Conservation (phyloP, 73 alveolate species). For the Paramecium caudatum region DNA sequence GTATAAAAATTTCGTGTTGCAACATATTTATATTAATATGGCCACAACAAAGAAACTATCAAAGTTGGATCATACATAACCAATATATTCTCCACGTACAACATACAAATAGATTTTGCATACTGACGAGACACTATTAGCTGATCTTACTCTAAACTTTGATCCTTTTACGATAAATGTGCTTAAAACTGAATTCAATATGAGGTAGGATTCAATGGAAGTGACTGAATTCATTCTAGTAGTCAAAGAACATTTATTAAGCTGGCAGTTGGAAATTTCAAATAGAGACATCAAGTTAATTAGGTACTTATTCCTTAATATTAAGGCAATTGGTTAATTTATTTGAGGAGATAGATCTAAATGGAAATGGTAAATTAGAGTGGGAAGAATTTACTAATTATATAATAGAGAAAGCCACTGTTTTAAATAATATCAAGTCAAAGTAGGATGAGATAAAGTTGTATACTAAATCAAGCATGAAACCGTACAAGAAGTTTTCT, state of each 20-base stretch:
- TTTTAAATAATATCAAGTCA: conserved; percentile 80
- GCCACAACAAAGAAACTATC: conserved; percentile 61
- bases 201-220: conserved; percentile 76
- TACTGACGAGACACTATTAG: conserved; percentile 77
- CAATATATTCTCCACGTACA: conserved; percentile 75
- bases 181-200: conserved; percentile 83
- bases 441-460: conserved; percentile 84
- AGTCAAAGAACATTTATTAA: conserved; percentile 83
- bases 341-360: conserved; percentile 85
- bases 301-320: conserved; percentile 70
- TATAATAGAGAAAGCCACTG: conserved; percentile 87
- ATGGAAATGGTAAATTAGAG: conserved; percentile 83
- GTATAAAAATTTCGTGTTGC: too few species aligned
- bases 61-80: conserved; percentile 71
- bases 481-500: conserved; percentile 69
- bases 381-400: conserved; percentile 93
- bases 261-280: conserved; percentile 85
- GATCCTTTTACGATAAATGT: conserved; percentile 90
- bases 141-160: conserved; percentile 85
- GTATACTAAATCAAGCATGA: conserved; percentile 77
- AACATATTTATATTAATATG: conserved; percentile 20
- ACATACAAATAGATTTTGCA: conserved; percentile 71
- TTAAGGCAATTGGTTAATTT: conserved; percentile 75
- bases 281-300: conserved; percentile 82
- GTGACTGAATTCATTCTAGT: conserved; percentile 80